Evolutionary conservation across 2,329 filamentous ascomycete genomes (phyloP).

Genomic region (Penicillium sp.): DNA sequence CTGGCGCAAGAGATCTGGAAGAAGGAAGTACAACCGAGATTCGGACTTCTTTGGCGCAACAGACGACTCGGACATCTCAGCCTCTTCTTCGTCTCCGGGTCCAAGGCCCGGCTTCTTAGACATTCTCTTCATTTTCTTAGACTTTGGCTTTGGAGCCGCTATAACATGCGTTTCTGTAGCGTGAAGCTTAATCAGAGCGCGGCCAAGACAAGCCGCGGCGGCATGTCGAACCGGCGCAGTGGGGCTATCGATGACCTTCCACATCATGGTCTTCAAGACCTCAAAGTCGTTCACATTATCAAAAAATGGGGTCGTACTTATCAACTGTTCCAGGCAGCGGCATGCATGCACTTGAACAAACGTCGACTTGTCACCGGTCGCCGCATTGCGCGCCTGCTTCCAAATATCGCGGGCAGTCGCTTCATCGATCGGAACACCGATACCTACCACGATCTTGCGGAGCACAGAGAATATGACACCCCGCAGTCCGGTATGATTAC

Average conservation of each 20-base stretch:
- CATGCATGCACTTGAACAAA: conserved; percentile 79
- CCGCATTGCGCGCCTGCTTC: conserved; percentile 82
- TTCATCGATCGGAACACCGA: conserved; percentile 79
- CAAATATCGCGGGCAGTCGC: conserved; percentile 82
- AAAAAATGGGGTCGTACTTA: conserved; percentile 75
- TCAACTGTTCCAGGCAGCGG: conserved; percentile 72
- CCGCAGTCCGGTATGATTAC: conserved; percentile 77
- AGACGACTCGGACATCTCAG: conserved; percentile 71
- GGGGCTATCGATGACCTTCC: conserved; percentile 82
- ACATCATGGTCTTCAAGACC: conserved; percentile 75
- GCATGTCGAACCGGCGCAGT: conserved; percentile 77
- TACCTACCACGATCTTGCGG: conserved; percentile 73
- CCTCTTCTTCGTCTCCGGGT: conserved; percentile 69
- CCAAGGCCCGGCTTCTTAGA: conserved; percentile 63
- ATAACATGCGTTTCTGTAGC: conserved; percentile 59
- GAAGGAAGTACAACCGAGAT: conserved; percentile 68
- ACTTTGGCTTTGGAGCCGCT: conserved; percentile 59
- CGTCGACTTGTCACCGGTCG: conserved; percentile 76
- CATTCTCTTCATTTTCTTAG: conserved; percentile 70
- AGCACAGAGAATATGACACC: conserved; percentile 75
- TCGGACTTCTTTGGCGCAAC: conserved; percentile 69
- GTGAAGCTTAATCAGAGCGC: conserved; percentile 79
- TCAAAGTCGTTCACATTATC: conserved; percentile 90
- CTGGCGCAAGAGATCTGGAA: conserved; percentile 75
- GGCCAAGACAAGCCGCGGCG: conserved; percentile 80